Base-by-base conservation (phyloP, 768 basidiomycete genomes). In the Leucosporidium creatinivorum region DNA sequence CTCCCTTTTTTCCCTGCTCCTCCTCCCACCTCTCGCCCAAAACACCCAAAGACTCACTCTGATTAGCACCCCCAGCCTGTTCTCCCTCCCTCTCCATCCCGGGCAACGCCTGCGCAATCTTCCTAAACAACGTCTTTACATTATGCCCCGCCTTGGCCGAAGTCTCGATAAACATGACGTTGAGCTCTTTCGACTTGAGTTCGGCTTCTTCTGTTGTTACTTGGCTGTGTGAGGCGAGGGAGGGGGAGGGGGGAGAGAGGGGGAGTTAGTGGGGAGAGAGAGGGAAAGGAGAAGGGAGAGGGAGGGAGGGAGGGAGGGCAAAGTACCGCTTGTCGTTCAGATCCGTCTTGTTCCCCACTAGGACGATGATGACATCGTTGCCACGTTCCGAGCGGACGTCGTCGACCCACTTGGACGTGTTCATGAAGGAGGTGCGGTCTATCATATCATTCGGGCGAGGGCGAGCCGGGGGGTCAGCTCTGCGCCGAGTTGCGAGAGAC, bases 101-200 rank as follows among this genome's bases (percentile, higher is more conserved):
- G 25, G 96, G 94, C 59, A 99, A 80, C 3, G 93, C 93, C 87
- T 98, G 87, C 1, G 96, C 96, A 73, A 99, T 99, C 83, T 98
- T 98, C 82, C 97, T 93, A 84, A 99, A 99, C 73, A 99, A 79
- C 73, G 90, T 90, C 82, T 99, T 99, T 69, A 99, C 96, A 72
- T 99, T 99, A 78, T 98, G 96, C 4, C 96, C 96, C 10, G 96
- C 96, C 78, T 99, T 99, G 36, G 96, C 96, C 33, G 92, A 96
- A 13, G 96, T 98, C 80, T 99, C 96, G 88, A 98, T 98, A 77
- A 94, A 96, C 88, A 98, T 91, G 73, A 98, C 91, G 75, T 87
- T 88, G 70, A 96, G 81, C 77, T 94, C 87, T 55, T 90, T 87
- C 19, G 93, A 84, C 76, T 92, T 92, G 55, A 87, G 85, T 30